phyloP scores from a whole-genome alignment of 2,329 filamentous ascomycete species.

The Stemphylium lycopersici region DNA sequence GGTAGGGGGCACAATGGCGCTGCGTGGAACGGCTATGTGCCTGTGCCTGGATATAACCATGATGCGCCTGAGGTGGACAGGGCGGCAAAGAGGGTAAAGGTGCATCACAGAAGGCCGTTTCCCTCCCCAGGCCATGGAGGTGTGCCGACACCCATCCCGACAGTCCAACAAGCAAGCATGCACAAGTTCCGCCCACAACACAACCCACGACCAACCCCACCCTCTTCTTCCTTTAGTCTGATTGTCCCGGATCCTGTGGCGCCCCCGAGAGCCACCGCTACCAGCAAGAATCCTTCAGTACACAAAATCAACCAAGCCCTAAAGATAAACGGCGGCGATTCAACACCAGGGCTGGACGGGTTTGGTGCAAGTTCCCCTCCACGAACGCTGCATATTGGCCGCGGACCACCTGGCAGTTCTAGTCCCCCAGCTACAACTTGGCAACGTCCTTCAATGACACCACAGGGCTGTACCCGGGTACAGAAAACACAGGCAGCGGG shows the following conservation, averaged over 20 bases:
- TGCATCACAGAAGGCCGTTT: background rate
- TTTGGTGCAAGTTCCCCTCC: slow-evolving; percentile 5
- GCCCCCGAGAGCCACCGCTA: slow-evolving; percentile 2
- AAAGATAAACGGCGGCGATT: slow-evolving; percentile 16
- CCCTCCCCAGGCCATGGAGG: background rate
- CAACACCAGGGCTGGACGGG: slow-evolving; percentile 3
- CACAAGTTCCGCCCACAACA: background rate
- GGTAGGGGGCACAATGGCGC: background rate
- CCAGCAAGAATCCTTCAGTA: slow-evolving; percentile 23
- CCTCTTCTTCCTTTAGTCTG: background rate
- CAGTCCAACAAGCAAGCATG: background rate
- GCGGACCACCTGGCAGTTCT: background rate
- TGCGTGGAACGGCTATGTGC: slow-evolving; percentile 2
- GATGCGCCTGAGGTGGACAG: background rate
- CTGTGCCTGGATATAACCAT: background rate
- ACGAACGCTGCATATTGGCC: slow-evolving; percentile 19
- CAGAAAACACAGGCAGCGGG: background rate
- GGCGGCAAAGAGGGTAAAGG: slow-evolving; percentile 33
- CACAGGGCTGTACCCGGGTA: background rate
- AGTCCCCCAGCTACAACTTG: background rate
- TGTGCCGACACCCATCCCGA: background rate
- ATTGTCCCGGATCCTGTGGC: background rate
- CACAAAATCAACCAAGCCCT: slow-evolving; percentile 29
- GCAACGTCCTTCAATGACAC: background rate
- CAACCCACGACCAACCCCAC: background rate